Evolutionary conservation across 1,284 basidiomycete genomes (phyloP), one percentile per base, ranked within the genome.

Genomic region (Rhodotorula sp.): DNA sequence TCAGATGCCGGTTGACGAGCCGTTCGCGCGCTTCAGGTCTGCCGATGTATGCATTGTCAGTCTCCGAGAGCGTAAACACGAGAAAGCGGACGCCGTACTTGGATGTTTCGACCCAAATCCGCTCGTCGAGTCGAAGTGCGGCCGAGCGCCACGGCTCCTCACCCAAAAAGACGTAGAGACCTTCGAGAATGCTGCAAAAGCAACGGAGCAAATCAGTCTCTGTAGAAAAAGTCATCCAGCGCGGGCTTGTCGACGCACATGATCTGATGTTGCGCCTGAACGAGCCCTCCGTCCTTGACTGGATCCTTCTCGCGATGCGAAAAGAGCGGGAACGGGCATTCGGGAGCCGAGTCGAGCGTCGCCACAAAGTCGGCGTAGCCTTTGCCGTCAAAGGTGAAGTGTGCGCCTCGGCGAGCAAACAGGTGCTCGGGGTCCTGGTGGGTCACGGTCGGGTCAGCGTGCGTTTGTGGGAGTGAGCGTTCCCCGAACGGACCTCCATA

Each of bases 41-140:
- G 29, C 15, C 5, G 29, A 31, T 6, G 14, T 16, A 56, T 14
- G 29, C 18, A 49, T 49, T 5, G 54, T 56, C 26, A 18, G 12
- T 29, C 14, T 49, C 18, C 48, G 18, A 1, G 48, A 8, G 7
- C 6, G 48, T 49, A 5, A 23, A 49, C 5, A 12, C 34, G 20
- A 49, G 48, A 23, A 49, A 8, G 7, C 1, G 20, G 7, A 21
- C 20, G 48, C 23, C 54, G 29, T 26, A 56, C 54, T 16, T 29
- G n/a, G 54, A 16, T 16, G 54, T 56, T 18, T 56, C 54, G 54
- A 56, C 54, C 54, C 54, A 56, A 29, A 56, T 56, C n/a, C 54
- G 54, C 54, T 56, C 54, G 54, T 56, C 54, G 54, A 56, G 54
- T 29, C 54, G 54, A 18, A 14, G n/a, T 14, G 54, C 54, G 16